A percentile compares a stretch with the other conserved stretches of the same genome.
Evolutionary conservation across 1,139 yeast species (phyloP).

Genomic region (Yamadazyma diddensiae): DNA sequence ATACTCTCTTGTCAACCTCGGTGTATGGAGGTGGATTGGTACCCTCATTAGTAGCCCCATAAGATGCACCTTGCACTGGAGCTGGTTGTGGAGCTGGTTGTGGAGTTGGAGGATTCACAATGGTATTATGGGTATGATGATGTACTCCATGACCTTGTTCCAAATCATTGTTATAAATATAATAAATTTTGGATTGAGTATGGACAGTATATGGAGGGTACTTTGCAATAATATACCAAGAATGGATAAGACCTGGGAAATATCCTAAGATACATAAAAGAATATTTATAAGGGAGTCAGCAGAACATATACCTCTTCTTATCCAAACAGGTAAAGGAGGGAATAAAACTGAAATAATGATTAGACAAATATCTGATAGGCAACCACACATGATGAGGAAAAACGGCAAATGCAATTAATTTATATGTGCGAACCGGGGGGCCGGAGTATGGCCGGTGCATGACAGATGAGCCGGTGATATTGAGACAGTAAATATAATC

Average conservation of each 20-base stretch:
- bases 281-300: constrained; percentile 59
- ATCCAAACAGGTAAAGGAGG: constrained; percentile 76
- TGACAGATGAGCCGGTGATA: too few species aligned
- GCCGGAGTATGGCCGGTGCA: too few species aligned
- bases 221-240: constrained; percentile 61
- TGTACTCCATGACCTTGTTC: constrained; percentile 21
- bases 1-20: constrained; percentile 22
- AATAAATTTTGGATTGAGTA: constrained; percentile 28
- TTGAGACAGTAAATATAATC: too few species aligned
- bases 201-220: constrained; percentile 31
- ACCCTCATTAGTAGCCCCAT: constrained; percentile 14
- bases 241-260: constrained; percentile 66
- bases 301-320: constrained; percentile 61
- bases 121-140: constrained; percentile 16
- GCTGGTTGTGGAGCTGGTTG: constrained; percentile 1
- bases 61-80: constrained; percentile 14
- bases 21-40: constrained; percentile 40
- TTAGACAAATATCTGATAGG: constrained; percentile 52
- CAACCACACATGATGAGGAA: constrained; percentile 22
- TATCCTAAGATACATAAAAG: constrained; percentile 59
- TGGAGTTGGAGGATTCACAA: constrained; percentile 4
- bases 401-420: too few species aligned
- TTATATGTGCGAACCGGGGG: too few species aligned
- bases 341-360: constrained; percentile 56
- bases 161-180: constrained; percentile 31